A percentile compares a stretch with the other conserved stretches of the same genome.
phyloP scores from a whole-genome alignment of 2,329 filamentous ascomycete genomes.

The Didymella sp. region DNA sequence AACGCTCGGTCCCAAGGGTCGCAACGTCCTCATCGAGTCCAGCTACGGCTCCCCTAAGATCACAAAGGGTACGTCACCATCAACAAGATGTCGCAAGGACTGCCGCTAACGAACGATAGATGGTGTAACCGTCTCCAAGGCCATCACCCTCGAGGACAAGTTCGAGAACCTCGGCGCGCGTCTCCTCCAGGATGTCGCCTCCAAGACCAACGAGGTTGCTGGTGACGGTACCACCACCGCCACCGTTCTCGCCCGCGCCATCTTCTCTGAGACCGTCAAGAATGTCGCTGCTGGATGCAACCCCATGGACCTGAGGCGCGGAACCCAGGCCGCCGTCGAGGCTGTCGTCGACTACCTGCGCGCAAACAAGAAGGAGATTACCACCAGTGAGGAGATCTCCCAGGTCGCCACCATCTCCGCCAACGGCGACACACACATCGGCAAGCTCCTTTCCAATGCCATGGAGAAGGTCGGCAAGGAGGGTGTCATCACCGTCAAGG shows the following conservation, averaged over 20 bases:
- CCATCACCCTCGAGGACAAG: constrained; percentile 94
- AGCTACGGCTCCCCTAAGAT: constrained; percentile 99
- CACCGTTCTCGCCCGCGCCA: constrained; percentile 94
- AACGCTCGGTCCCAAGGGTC: constrained; percentile 95
- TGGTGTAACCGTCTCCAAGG: constrained; percentile 68
- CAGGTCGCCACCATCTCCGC: constrained; percentile 98
- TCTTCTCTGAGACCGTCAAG: constrained; percentile 99
- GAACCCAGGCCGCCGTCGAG: constrained; percentile 95
- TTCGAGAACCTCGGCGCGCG: constrained; percentile 99
- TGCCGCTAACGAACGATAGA: constrained; percentile 46
- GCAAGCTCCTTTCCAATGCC: constrained; percentile 92
- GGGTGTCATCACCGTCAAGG: constrained; percentile 99
- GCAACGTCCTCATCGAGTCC: constrained; percentile 98
- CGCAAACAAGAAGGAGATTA: constrained; percentile 97
- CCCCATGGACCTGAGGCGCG: constrained; percentile 97
- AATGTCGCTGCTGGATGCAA: constrained; percentile 99
- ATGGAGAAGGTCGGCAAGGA: constrained; percentile 99
- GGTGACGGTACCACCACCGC: constrained; percentile 99
- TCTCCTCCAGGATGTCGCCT: constrained; percentile 95
- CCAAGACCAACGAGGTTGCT: constrained; percentile 98
- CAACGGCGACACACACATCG: constrained; percentile 95
- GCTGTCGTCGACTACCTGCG: constrained; percentile 93
- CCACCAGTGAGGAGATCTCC: constrained; percentile 93
- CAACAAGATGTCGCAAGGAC: not conserved
- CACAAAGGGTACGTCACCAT: constrained; percentile 78